phyloP scores from a whole-genome alignment of 306 rosid species.

The Comarum palustre region DNA sequence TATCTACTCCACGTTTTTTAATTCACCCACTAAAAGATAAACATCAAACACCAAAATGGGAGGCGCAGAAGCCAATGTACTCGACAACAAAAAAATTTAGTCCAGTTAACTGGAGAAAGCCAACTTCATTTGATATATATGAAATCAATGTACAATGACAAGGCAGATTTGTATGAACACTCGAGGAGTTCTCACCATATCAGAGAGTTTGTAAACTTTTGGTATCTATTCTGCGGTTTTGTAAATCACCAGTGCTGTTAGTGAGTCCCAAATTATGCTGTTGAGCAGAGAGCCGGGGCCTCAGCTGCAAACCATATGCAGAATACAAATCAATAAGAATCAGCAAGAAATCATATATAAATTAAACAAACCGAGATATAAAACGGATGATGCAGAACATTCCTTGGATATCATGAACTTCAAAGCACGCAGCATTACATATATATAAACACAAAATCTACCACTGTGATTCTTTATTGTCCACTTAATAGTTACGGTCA shows the following conservation, averaged over 20 bases:
- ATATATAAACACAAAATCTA: background rate
- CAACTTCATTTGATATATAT: slow-evolving; percentile 23
- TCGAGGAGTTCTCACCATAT: slow-evolving; percentile 31
- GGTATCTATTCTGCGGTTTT: slow-evolving; percentile 21
- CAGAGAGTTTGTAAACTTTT: slow-evolving; percentile 22
- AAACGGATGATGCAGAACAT: background rate
- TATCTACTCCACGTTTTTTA: background rate
- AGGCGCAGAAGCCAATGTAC: background rate
- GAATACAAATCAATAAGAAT: slow-evolving; percentile 1
- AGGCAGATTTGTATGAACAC: slow-evolving; percentile 11
- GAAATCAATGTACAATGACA: slow-evolving; percentile 33
- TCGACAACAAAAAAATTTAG: background rate
- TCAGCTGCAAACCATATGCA: slow-evolving; percentile 45
- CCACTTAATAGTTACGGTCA: too few relatives aligned
- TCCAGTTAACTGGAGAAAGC: background rate
- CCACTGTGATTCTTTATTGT: background rate
- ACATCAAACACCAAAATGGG: background rate
- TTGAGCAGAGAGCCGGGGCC: slow-evolving; percentile 53
- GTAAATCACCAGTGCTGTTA: slow-evolving; percentile 26
- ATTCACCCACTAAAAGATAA: background rate
- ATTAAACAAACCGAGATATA: background rate
- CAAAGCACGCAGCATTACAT: background rate
- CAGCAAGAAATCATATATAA: background rate
- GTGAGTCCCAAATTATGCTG: slow-evolving; percentile 36
- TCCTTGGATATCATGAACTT: background rate